Conservation (phyloP, 1,284 basidiomycete species). For the Microstroma glucosiphilum region DNA sequence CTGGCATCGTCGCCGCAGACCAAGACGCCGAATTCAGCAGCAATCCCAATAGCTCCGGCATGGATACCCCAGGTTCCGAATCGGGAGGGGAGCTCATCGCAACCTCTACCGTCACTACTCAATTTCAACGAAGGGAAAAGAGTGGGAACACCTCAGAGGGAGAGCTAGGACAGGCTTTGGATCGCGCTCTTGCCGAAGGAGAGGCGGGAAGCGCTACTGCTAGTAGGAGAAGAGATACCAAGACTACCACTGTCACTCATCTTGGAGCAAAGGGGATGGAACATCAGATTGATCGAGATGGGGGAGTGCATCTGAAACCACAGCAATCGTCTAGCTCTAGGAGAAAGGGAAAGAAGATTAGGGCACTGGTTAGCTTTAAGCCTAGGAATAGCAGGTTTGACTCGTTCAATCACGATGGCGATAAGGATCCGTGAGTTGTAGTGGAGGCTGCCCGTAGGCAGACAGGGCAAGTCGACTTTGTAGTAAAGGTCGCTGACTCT, state of each 20-base stretch:
- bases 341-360: slow-evolving; percentile 26
- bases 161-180: background rate
- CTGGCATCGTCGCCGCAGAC: background rate
- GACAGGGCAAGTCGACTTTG: background rate
- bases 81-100: background rate
- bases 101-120: slow-evolving; percentile 1
- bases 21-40: background rate
- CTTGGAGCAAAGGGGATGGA: background rate
- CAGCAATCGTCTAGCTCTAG: slow-evolving; percentile 16
- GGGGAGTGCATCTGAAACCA: slow-evolving; percentile 31
- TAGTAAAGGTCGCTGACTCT: background rate
- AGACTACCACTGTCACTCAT: slow-evolving; percentile 5
- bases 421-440: slow-evolving; percentile 18
- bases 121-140: background rate
- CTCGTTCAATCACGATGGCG: slow-evolving; percentile 27
- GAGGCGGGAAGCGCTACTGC: background rate
- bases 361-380: slow-evolving; percentile 37
- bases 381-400: slow-evolving; percentile 35
- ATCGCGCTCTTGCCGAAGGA: background rate
- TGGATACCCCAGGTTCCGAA: background rate
- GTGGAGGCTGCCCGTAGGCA: background rate
- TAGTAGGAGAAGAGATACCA: background rate
- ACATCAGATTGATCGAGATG: slow-evolving; percentile 29
- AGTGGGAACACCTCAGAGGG: background rate
- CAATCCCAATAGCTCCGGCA: background rate